Base-by-base conservation (phyloP, 2,329 filamentous ascomycete species). In the Zymoseptoria ardabiliae region DNA sequence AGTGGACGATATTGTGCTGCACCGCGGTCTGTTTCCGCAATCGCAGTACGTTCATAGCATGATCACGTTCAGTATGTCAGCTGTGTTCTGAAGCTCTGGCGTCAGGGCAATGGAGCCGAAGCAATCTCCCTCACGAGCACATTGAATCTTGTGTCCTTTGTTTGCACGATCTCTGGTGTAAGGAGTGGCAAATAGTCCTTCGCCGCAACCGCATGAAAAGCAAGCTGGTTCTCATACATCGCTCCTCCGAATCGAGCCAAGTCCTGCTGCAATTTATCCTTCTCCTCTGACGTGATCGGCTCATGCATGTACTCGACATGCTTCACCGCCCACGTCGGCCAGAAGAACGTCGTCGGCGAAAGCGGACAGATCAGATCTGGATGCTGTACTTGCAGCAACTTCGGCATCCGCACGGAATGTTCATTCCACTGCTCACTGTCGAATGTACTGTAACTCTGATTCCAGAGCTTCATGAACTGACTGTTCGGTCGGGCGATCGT, bases 171-270 rank as follows among this genome's bases (percentile, higher is more conserved):
- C 35, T 45, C 35, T 1, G 35, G 35, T 13, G 35, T 45, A 4
- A 45, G 35, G 2, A 45, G 13, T n/a, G 35, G 17, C 35, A 45
- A 1, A 17, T 45, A 45, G 1, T 1, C 0, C 17, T 45, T 45
- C 7, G 35, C 35, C 35, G 35, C 35, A 3, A 45, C 35, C 4
- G 57, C 53, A 50, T 63, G 61, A 22, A 61, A 54, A 3, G 61
- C 55, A 10, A 63, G 50, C 28, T 63, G 61, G 50, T 59, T 58
- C 21, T 56, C 51, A 58, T 59, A 63, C 61, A 63, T 63, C 4
- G 57, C 59, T 7, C 61, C 61, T 13, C 22, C 53, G 11, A 49
- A 61, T 17, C 6, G 20, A 2, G 56, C 50, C 49, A 63, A 56
- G 9, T 59, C 56, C 10, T 28, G 4, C 17, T 55, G 35, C 7